Percentiles rank a stretch among this genome's conserved stretches.
phyloP scores from a whole-genome alignment of 164 flowering plant genomes.

The Dillenia suffruticosa region DNA sequence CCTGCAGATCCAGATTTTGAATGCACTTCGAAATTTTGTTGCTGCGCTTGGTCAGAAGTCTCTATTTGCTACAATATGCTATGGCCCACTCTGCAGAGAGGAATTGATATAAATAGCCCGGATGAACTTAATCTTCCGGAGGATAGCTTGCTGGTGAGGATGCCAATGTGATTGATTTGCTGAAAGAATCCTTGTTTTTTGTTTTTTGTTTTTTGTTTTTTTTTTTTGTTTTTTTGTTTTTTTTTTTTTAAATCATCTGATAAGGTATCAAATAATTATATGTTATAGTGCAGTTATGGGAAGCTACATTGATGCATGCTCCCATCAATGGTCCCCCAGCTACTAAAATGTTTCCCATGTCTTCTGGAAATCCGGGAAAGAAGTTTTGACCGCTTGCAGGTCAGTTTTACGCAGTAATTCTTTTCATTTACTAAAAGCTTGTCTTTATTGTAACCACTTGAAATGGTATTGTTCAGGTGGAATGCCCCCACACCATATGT shows the following conservation, averaged over 20 bases:
- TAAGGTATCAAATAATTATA: background rate
- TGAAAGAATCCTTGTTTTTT: background rate
- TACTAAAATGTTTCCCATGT: constrained; percentile 61
- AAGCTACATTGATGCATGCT: constrained; percentile 78
- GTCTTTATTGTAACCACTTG: no score
- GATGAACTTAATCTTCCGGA: constrained; percentile 89
- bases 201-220: background rate
- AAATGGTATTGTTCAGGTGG: no score
- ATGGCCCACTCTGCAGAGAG: constrained; percentile 66
- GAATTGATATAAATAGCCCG: constrained; percentile 74
- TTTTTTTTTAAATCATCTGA: background rate
- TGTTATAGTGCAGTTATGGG: constrained; percentile 77
- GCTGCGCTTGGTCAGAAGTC: constrained; percentile 76
- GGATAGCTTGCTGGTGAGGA: constrained; percentile 78
- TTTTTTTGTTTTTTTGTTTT: background rate
- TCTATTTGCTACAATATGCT: constrained; percentile 66
- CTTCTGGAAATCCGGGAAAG: constrained; percentile 72
- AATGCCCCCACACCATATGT: no score
- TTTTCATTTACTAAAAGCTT: no score
- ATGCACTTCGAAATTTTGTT: constrained; percentile 81
- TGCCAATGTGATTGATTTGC: background rate
- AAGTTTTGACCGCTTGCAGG: constrained; percentile 91
- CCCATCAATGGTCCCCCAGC: constrained; percentile 80
- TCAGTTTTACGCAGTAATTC: constrained; percentile 13
- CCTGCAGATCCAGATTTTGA: constrained; percentile 86